These are phyloP conservation scores for Nitzschia putrida DNA, from an alignment of 108 stramenopile genomes.

Conservation along the genomic window DNA sequence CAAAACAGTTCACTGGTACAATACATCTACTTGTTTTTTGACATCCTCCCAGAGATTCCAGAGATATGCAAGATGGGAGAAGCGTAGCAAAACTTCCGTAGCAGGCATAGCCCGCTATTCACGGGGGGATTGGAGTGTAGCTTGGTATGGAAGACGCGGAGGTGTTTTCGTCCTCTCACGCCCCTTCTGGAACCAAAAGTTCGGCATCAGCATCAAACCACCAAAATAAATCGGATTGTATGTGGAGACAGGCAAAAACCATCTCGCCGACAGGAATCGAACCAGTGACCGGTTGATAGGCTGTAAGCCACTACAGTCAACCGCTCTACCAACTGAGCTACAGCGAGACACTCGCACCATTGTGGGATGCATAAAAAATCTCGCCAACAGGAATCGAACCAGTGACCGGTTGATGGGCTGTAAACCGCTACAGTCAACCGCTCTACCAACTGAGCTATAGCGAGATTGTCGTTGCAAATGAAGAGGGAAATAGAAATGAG, in stretches of 20 bases:
- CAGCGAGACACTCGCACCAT: constrained; percentile 24
- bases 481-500: neutral
- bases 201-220: too few species aligned
- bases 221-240: too few species aligned
- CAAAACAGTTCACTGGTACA: too few species aligned
- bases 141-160: too few species aligned
- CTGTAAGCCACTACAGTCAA: constrained; percentile 53
- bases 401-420: constrained; percentile 46
- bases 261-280: constrained; percentile 59
- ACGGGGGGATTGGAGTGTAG: too few species aligned
- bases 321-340: constrained; percentile 77
- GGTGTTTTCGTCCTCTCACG: too few species aligned
- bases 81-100: too few species aligned
- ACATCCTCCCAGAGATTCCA: too few species aligned
- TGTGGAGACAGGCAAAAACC: constrained; percentile 20
- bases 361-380: neutral
- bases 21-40: too few species aligned
- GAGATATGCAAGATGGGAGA: too few species aligned
- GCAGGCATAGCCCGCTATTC: too few species aligned
- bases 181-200: too few species aligned
- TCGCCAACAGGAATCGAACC: constrained; percentile 23
- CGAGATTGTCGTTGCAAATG: constrained; percentile 19
- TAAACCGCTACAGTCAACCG: constrained; percentile 2
- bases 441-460: constrained; percentile 74
- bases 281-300: constrained; percentile 68